A percentile compares a stretch with the other conserved stretches of the same genome.
Evolutionary conservation across 148 eudicot genomes (phyloP).

Genomic region (Pouteria glomerata): DNA sequence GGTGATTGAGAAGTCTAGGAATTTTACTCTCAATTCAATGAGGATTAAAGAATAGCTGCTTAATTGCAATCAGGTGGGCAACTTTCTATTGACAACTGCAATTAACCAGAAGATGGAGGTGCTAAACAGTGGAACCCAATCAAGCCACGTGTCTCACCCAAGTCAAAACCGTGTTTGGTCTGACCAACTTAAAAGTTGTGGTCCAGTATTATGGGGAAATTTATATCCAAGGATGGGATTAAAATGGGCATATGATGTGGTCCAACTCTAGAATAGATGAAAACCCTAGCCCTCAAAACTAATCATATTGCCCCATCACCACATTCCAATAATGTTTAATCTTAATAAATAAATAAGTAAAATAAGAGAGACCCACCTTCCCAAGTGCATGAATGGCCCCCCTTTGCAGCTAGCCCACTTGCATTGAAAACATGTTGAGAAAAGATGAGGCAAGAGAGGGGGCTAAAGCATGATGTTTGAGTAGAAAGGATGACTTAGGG

Average conservation of each 20-base stretch:
- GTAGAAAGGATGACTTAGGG: slow-evolving; percentile 12
- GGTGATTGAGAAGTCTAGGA: too few relatives aligned
- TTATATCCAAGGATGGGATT: not conserved
- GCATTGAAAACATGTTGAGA: slow-evolving; percentile 38
- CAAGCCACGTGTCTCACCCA: not conserved
- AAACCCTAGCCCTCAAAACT: slow-evolving; percentile 15
- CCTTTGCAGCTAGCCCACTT: slow-evolving; percentile 9
- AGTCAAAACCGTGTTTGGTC: not conserved
- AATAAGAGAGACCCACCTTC: slow-evolving; percentile 13
- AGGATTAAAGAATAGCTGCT: not conserved
- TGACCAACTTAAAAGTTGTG: slow-evolving; percentile 6
- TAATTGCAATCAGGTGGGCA: not conserved
- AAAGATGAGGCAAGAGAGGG: slow-evolving; percentile 52
- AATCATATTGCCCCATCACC: slow-evolving; percentile 32
- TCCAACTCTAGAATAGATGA: slow-evolving; percentile 18
- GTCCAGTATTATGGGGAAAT: slow-evolving; percentile 7
- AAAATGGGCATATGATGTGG: slow-evolving; percentile 17
- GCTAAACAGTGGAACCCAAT: not conserved
- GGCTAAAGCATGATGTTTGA: slow-evolving; percentile 27
- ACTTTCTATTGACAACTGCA: not conserved
- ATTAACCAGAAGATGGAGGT: not conserved
- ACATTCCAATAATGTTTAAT: slow-evolving; percentile 26
- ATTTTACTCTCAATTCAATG: too few relatives aligned
- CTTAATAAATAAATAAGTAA: not conserved
- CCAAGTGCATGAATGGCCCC: slow-evolving; percentile 23